These are phyloP conservation scores for Paramecium sexaurelia DNA, from an alignment of 73 alveolate genomes.

Conservation along the genomic window DNA sequence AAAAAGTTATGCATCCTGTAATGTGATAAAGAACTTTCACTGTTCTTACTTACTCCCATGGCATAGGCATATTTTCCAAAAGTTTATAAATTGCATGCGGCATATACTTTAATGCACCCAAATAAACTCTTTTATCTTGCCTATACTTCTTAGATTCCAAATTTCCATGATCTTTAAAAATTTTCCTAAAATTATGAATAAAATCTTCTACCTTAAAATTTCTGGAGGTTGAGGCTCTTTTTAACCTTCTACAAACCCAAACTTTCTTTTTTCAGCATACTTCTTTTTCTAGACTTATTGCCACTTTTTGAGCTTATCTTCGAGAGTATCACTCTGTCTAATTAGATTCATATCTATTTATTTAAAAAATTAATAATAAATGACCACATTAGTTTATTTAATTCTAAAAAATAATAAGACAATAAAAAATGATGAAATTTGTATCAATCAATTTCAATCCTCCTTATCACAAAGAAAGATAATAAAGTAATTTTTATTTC, in stretches of 20 bases:
- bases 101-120: slow-evolving; percentile 99
- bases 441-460: too few species aligned
- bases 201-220: slow-evolving; percentile 72
- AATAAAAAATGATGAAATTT: too few species aligned
- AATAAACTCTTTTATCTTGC: slow-evolving; percentile 94
- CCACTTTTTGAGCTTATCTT: slow-evolving; percentile 84
- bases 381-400: background rate
- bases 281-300: slow-evolving; percentile 76
- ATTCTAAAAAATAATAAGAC: too few species aligned
- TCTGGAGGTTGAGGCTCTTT: slow-evolving; percentile 88
- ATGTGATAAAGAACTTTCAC: slow-evolving; percentile 98
- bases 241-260: slow-evolving; percentile 82
- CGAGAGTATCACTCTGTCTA: slow-evolving; percentile 47
- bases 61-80: slow-evolving; percentile 99
- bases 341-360: slow-evolving; percentile 31
- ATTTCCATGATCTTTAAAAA: slow-evolving; percentile 99
- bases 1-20: slow-evolving; percentile 99
- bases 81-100: slow-evolving; percentile 99
- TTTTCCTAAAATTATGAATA: slow-evolving; percentile 78
- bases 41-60: slow-evolving; percentile 98
- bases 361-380: background rate
- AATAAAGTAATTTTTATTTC: background rate
- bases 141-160: slow-evolving; percentile 98
- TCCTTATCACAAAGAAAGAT: background rate
- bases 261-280: slow-evolving; percentile 83